phyloP scores from a whole-genome alignment of 805 yeast species.

The Saccharomycopsis babjevae region DNA sequence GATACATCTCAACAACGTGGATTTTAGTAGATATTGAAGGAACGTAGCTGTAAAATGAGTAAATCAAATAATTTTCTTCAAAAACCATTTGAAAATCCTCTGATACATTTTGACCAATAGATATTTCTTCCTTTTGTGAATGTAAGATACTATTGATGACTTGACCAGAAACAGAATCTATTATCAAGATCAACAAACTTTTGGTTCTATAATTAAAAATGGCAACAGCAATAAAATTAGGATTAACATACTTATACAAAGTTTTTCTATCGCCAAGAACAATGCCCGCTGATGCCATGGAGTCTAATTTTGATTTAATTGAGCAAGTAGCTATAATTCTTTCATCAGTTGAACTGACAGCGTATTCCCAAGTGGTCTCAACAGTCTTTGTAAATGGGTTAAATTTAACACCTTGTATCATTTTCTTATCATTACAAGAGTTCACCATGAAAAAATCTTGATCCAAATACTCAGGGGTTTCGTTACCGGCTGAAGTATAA shows the following conservation, averaged over 20 bases:
- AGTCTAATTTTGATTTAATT: constrained; percentile 31
- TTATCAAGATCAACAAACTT: constrained; percentile 37
- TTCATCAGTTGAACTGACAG: background rate
- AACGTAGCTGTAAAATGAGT: constrained; percentile 44
- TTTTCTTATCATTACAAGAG: background rate
- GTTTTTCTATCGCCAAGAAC: constrained; percentile 62
- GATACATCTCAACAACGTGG: constrained; percentile 70
- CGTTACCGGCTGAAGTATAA: background rate
- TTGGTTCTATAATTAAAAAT: constrained; percentile 27
- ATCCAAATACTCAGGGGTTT: background rate
- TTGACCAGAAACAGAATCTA: constrained; percentile 67
- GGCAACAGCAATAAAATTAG: constrained; percentile 49
- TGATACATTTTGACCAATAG: constrained; percentile 28
- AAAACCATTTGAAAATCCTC: constrained; percentile 37
- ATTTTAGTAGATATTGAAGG: constrained; percentile 48
- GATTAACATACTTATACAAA: constrained; percentile 74
- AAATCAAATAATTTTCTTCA: constrained; percentile 80
- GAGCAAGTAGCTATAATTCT: constrained; percentile 33
- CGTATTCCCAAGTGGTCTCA: constrained; percentile 1
- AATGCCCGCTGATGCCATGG: constrained; percentile 53
- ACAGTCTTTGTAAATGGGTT: constrained; percentile 8
- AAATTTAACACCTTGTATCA: background rate
- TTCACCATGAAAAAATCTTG: constrained; percentile 1
- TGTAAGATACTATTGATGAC: constrained; percentile 37
- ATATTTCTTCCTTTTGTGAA: constrained; percentile 31